Conservation (phyloP, 768 basidiomycete genomes). For the Leccinum subtestaceum region DNA sequence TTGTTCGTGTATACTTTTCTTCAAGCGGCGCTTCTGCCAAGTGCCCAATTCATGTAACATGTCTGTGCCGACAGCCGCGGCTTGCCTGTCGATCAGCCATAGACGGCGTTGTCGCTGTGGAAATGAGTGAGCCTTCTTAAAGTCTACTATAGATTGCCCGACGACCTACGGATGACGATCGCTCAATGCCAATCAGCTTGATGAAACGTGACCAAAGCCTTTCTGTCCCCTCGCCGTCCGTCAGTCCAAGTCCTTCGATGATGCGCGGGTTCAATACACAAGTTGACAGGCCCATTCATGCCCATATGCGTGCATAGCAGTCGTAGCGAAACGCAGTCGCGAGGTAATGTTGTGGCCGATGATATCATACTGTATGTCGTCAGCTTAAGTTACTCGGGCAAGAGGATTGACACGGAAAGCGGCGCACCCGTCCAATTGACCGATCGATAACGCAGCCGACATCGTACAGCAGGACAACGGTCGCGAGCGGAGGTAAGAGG, state of each 20-base stretch:
- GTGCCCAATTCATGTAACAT: not conserved
- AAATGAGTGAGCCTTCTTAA: not conserved
- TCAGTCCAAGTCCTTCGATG: conserved; percentile 24
- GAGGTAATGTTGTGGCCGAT: not conserved
- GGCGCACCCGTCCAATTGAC: not conserved
- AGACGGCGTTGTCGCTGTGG: not conserved
- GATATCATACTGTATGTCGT: not conserved
- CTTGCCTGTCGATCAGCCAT: not conserved
- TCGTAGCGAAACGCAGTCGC: not conserved
- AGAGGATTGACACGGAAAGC: not conserved
- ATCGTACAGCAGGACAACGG: not conserved
- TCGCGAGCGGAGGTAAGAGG: conserved; percentile 25
- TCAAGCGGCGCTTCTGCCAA: not conserved
- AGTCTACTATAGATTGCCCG: not conserved
- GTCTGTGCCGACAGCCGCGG: not conserved
- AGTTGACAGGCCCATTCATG: not conserved
- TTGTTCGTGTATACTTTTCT: not conserved
- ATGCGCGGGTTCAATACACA: not conserved
- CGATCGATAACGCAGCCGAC: not conserved
- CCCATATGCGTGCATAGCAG: not conserved
- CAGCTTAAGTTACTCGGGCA: not conserved
- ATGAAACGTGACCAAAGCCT: conserved; percentile 4
- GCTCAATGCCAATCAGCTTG: conserved; percentile 34
- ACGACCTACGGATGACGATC: conserved; percentile 32
- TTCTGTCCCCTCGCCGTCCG: conserved; percentile 8